These are phyloP conservation scores for Solanum hybrid DNA, from an alignment of 305 asterid species.

Conservation along the genomic window DNA sequence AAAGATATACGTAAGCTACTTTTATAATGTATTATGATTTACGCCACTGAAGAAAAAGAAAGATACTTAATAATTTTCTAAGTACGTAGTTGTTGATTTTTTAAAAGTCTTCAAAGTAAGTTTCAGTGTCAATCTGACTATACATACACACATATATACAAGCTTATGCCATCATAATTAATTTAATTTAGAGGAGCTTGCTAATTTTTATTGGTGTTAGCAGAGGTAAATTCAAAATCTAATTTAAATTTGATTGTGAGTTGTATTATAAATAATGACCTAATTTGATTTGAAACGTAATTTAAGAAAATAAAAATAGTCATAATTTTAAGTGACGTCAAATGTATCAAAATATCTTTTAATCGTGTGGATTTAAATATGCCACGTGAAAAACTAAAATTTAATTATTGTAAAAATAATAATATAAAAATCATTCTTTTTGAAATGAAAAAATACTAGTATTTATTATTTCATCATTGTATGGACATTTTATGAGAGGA, in stretches of 20 bases:
- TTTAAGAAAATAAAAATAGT: no score
- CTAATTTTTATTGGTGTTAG: neutral
- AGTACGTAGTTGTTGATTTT: neutral
- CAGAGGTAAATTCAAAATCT: neutral
- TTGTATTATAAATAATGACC: no score
- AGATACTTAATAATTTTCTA: neutral
- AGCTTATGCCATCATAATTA: neutral
- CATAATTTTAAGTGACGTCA: neutral
- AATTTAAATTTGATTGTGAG: neutral
- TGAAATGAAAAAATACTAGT: no score
- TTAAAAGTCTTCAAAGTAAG: neutral
- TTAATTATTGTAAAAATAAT: no score
- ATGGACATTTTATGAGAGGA: neutral
- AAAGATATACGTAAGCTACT: no score
- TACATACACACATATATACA: neutral
- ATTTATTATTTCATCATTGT: no score
- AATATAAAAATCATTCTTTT: no score
- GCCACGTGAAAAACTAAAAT: no score
- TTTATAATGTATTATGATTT: neutral
- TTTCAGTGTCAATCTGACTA: neutral
- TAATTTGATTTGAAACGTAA: no score
- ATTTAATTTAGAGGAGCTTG: neutral
- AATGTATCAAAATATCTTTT: no score
- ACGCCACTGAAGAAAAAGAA: neutral
- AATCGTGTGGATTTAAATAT: no score